Evolutionary conservation across 2,329 filamentous ascomycete genomes (phyloP).

Genomic region (Endoconidiophora polonica): DNA sequence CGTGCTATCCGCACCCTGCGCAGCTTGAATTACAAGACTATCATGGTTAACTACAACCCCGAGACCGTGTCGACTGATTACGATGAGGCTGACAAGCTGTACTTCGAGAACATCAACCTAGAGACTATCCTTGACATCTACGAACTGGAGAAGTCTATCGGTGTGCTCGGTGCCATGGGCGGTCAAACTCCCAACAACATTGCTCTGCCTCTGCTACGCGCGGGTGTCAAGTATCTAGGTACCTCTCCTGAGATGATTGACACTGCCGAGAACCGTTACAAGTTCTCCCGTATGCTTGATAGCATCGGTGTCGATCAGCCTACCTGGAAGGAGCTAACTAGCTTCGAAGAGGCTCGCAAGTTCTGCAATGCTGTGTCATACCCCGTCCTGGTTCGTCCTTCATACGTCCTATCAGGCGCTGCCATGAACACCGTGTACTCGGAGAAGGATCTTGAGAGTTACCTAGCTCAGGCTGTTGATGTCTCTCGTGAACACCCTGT

Average conservation of each 20-base stretch:
- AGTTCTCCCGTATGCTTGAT: conserved; percentile 97
- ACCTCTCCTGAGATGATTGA: conserved; percentile 99
- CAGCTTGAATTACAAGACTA: conserved; percentile 71
- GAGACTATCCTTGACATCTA: conserved; percentile 92
- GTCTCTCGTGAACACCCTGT: conserved; percentile 93
- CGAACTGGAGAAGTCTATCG: conserved; percentile 63
- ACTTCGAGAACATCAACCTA: conserved; percentile 89
- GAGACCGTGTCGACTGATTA: conserved; percentile 85
- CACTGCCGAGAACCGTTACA: conserved; percentile 90
- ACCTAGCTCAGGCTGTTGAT: conserved; percentile 77
- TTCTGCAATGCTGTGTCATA: conserved; percentile 87
- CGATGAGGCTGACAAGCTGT: conserved; percentile 83
- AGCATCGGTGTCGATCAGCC: conserved; percentile 90
- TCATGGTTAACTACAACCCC: conserved; percentile 92
- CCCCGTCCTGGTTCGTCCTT: conserved; percentile 85
- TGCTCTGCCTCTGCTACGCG: conserved; percentile 69
- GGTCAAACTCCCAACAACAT: conserved; percentile 98
- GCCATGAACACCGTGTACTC: conserved; percentile 99
- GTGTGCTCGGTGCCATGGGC: conserved; percentile 89
- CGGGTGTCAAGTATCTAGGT: conserved; percentile 82
- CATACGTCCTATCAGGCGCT: conserved; percentile 90
- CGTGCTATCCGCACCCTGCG: conserved; percentile 82
- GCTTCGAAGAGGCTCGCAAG: conserved; percentile 70
- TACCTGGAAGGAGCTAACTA: conserved; percentile 93
- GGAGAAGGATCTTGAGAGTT: conserved; percentile 74